Evolutionary conservation across 106 monocot genomes (phyloP).

Genomic region (Agapanthus africanus): DNA sequence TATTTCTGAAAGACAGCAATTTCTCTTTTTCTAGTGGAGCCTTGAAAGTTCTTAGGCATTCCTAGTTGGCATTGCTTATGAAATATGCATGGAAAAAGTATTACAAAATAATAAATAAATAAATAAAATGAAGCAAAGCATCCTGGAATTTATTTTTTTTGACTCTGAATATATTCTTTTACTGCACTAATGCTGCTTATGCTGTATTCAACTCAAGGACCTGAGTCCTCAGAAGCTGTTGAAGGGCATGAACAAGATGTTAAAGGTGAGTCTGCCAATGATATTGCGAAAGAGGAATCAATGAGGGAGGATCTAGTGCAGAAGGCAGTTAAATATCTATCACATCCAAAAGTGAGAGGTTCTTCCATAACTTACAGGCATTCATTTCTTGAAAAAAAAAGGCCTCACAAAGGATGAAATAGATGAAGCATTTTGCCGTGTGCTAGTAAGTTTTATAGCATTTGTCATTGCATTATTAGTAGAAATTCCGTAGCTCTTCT

Average conservation of each 20-base stretch:
- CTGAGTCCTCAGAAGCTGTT: neutral
- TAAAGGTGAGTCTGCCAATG: constrained; percentile 24
- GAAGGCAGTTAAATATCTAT: constrained; percentile 93
- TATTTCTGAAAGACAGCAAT: too few species aligned
- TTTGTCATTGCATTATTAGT: neutral
- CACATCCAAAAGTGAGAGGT: constrained; percentile 85
- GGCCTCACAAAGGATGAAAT: constrained; percentile 93
- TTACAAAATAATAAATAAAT: too few species aligned
- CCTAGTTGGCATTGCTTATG: too few species aligned
- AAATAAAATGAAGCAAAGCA: too few species aligned
- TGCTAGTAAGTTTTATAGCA: constrained; percentile 57
- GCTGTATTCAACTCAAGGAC: neutral
- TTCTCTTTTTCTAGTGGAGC: too few species aligned
- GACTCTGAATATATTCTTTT: too few species aligned
- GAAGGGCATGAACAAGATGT: too few species aligned
- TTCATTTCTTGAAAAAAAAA: constrained; percentile 93
- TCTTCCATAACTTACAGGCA: constrained; percentile 79
- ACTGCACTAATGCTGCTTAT: too few species aligned
- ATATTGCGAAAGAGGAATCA: constrained; percentile 36
- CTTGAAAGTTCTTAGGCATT: too few species aligned
- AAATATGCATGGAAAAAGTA: too few species aligned
- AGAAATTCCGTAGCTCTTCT: neutral
- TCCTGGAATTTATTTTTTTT: too few species aligned
- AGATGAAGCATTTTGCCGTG: constrained; percentile 97
- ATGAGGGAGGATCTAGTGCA: constrained; percentile 93